A percentile compares a stretch with the other conserved stretches of the same genome.
Conservation (phyloP, 2,329 filamentous ascomycete genomes). For the Elsinoe ampelina region DNA sequence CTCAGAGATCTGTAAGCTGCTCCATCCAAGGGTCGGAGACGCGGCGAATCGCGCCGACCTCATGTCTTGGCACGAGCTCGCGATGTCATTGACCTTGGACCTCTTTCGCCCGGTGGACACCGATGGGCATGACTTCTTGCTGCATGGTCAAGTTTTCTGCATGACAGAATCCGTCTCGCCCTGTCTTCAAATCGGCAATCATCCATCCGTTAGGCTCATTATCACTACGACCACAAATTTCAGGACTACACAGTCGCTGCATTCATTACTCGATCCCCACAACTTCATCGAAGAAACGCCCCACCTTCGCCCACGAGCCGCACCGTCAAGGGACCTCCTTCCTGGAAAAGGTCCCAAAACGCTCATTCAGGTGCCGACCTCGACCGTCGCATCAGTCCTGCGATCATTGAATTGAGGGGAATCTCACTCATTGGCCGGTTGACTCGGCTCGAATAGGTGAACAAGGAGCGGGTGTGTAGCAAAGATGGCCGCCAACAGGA, state of each 20-base stretch:
- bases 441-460: background rate
- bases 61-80: constrained; percentile 10
- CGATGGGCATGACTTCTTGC: background rate
- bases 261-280: no score
- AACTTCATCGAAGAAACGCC: no score
- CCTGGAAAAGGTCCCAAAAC: no score
- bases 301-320: no score
- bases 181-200: background rate
- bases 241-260: no score
- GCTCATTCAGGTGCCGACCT: no score
- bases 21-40: constrained; percentile 4
- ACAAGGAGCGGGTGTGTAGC: background rate
- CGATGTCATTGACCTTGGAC: constrained; percentile 10
- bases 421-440: no score
- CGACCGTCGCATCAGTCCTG: no score
- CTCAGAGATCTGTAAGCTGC: constrained; percentile 11
- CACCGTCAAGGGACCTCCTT: no score
- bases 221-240: background rate
- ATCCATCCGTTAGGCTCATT: background rate
- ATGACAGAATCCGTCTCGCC: background rate
- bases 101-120: background rate
- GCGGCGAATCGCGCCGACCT: constrained; percentile 12
- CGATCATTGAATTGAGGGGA: no score
- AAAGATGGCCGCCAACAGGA: constrained; percentile 46
- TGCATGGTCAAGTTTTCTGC: background rate